Conservation (phyloP, 768 basidiomycete species). For the Lactarius deliciosus region DNA sequence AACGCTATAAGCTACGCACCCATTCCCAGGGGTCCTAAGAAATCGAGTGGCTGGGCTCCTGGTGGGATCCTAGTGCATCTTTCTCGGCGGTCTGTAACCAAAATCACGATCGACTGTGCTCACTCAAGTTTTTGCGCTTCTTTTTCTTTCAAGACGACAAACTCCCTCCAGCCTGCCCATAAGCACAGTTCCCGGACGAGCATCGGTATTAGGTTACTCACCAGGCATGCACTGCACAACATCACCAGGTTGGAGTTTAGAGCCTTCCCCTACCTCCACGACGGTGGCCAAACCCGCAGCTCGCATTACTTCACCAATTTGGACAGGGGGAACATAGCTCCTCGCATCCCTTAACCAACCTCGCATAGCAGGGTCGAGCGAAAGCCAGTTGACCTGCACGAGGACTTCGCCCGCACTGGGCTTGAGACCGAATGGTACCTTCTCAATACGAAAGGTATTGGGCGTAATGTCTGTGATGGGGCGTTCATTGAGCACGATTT, state of each 20-base stretch:
- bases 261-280: slow-evolving; percentile 53
- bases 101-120: slow-evolving; percentile 30
- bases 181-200: neutral
- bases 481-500: slow-evolving; percentile 73
- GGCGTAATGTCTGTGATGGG: slow-evolving; percentile 67
- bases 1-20: slow-evolving; percentile 45
- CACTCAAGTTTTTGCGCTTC: slow-evolving; percentile 55
- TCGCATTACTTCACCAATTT: slow-evolving; percentile 62
- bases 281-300: slow-evolving; percentile 66
- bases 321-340: slow-evolving; percentile 56
- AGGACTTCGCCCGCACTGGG: slow-evolving; percentile 56
- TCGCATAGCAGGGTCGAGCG: slow-evolving; percentile 90
- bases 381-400: slow-evolving; percentile 74
- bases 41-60: slow-evolving; percentile 71
- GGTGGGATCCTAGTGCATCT: slow-evolving; percentile 46
- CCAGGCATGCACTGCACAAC: slow-evolving; percentile 62
- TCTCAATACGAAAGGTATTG: slow-evolving; percentile 69
- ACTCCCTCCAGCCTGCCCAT: slow-evolving; percentile 73
- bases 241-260: slow-evolving; percentile 62
- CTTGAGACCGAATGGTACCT: slow-evolving; percentile 52
- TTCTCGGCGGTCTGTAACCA: slow-evolving; percentile 5
- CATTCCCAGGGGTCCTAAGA: slow-evolving; percentile 71
- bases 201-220: slow-evolving; percentile 37
- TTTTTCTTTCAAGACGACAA: slow-evolving; percentile 58
- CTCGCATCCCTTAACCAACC: slow-evolving; percentile 74